Evolutionary conservation across 2,329 filamentous ascomycete species (phyloP), one percentile per base, ranked within the genome.

Genomic region (Ascomycota sp.): DNA sequence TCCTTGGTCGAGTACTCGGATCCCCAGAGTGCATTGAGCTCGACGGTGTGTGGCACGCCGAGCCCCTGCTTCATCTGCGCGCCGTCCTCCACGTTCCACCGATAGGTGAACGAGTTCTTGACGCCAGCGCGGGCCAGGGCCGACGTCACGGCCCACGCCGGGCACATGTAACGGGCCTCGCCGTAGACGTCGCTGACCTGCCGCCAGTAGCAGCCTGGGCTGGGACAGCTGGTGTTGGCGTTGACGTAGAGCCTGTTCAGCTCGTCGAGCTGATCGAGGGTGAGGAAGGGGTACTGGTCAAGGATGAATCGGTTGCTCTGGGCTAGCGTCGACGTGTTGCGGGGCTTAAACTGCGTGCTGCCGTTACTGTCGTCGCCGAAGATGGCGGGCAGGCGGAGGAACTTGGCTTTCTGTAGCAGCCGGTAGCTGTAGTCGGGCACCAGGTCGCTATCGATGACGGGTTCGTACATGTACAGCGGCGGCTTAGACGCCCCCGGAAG

Each of bases 11-110:
- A 56, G 41, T 74, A 65, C 4, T 59, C 52, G 0, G 70, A 65
- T 0, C 76, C 76, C 54, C 69, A 82, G 30, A 85, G 69, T 0
- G 74, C 71, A 29, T 64, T 61, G 0, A 70, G 37, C 43, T 85
- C 77, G 7, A 69, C 60, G 0, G 69, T 75, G 40, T 85, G 77
- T 6, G 65, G 61, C 0, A 77, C 73, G 0, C 77, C 77, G 1
- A 61, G 43, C 1, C 76, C 75, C 2, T 51, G 42, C 0, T 52
- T 53, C 15, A 65, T 51, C 28, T 67, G 54, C 0, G 42, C 40
- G 0, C 65, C 60, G 35, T 80, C 75, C 25, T 67, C 52, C 4
- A 81, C 76, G 32, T 74, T 65, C 52, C 71, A 80, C 25, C 65
- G 66, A 45, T 85, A 85, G 43, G 69, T 74, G 63, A 67, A 85